These are phyloP conservation scores for Ophiostoma piceae DNA, from an alignment of 2,329 filamentous ascomycete species.

Conservation along the genomic window DNA sequence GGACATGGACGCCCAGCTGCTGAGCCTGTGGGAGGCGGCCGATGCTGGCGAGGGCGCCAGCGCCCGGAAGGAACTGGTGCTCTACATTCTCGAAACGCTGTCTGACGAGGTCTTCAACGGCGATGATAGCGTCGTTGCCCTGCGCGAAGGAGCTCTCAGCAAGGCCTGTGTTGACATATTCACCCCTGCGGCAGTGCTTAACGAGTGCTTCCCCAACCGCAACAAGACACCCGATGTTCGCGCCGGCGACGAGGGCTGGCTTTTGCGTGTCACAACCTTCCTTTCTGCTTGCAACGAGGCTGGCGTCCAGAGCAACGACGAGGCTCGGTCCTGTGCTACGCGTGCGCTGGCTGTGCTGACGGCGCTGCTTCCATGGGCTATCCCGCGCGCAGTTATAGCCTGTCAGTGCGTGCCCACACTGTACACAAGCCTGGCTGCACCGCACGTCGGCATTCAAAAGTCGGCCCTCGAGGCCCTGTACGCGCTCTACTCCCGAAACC, in stretches of 20 bases:
- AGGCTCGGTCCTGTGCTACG: slow-evolving; percentile 64
- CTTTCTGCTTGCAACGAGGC: slow-evolving; percentile 67
- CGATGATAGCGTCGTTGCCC: slow-evolving; percentile 78
- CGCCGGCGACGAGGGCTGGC: slow-evolving; percentile 79
- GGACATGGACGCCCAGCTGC: slow-evolving; percentile 83
- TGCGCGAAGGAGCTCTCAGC: slow-evolving; percentile 78
- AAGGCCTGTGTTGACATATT: slow-evolving; percentile 92
- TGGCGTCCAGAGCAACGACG: slow-evolving; percentile 58
- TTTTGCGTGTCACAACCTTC: slow-evolving; percentile 68
- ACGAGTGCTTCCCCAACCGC: slow-evolving; percentile 69
- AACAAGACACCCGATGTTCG: slow-evolving; percentile 65
- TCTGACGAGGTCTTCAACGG: slow-evolving; percentile 92
- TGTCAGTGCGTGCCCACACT: slow-evolving; percentile 66
- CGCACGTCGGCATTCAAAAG: slow-evolving; percentile 70
- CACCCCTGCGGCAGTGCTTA: slow-evolving; percentile 69
- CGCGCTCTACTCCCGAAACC: slow-evolving; percentile 68
- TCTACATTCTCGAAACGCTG: slow-evolving; percentile 82
- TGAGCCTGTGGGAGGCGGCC: slow-evolving; percentile 72
- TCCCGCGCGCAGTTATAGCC: slow-evolving; percentile 71
- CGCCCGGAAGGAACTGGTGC: slow-evolving; percentile 74
- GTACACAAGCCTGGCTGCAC: slow-evolving; percentile 63
- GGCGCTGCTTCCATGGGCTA: slow-evolving; percentile 79
- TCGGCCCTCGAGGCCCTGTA: slow-evolving; percentile 79
- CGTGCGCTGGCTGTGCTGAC: slow-evolving; percentile 73
- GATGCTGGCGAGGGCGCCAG: slow-evolving; percentile 47